Conservation (phyloP, 768 basidiomycete genomes). For the Tephrocybe rancida region DNA sequence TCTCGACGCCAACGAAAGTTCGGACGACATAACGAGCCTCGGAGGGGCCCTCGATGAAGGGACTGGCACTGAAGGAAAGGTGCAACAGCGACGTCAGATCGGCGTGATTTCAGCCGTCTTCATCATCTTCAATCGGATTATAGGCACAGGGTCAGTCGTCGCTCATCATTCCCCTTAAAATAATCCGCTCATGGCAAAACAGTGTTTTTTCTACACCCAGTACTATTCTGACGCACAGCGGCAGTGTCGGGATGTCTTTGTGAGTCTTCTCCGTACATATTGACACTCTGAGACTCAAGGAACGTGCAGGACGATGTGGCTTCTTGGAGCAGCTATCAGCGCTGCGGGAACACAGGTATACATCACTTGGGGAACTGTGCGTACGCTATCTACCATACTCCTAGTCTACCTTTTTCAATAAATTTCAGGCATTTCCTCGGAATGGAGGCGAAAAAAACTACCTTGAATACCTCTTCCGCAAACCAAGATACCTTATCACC, state of each 20-base stretch:
- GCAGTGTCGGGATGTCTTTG: constrained; percentile 44
- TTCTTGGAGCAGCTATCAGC: constrained; percentile 42
- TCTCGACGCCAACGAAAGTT: neutral
- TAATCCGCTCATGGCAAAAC: neutral
- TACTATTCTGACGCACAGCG: constrained; percentile 37
- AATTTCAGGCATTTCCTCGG: constrained; percentile 52
- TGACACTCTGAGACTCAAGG: neutral
- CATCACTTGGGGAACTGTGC: constrained; percentile 40
- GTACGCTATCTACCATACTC: constrained; percentile 8
- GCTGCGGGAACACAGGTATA: constrained; percentile 43
- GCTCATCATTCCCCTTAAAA: neutral
- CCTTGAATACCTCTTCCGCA: constrained; percentile 60
- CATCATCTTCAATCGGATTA: constrained; percentile 45
- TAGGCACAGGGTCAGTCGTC: constrained; percentile 41
- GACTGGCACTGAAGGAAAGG: constrained; percentile 3
- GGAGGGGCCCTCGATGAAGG: neutral
- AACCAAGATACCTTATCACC: constrained; percentile 57
- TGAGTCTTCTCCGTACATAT: constrained; percentile 12
- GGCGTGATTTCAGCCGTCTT: constrained; percentile 37
- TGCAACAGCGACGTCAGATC: constrained; percentile 17
- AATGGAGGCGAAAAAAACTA: constrained; percentile 78
- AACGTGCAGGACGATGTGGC: constrained; percentile 38
- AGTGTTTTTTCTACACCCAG: constrained; percentile 45
- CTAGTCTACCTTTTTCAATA: neutral
- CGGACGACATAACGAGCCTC: neutral